phyloP scores from a whole-genome alignment of 1,284 basidiomycete species.

The Marasmius fiardii region DNA sequence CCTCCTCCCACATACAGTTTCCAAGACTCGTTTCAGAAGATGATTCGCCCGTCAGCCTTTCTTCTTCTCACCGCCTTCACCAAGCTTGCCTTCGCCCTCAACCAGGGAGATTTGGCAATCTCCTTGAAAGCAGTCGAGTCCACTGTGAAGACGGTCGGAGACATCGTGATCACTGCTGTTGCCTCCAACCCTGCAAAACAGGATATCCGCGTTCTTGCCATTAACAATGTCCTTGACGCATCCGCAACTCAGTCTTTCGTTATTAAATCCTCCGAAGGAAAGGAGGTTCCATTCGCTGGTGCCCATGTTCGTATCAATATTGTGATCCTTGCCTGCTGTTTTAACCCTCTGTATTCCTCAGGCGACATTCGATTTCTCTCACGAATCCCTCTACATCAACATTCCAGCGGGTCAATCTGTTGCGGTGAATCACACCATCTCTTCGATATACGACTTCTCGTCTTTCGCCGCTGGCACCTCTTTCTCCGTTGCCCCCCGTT shows the following conservation, averaged over 20 bases:
- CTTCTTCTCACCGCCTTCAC: slow-evolving; percentile 7
- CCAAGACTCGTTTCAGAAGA: not conserved
- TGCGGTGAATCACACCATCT: slow-evolving; percentile 17
- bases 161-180: slow-evolving; percentile 12
- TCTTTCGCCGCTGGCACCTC: slow-evolving; percentile 11
- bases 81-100: slow-evolving; percentile 9
- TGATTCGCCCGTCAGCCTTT: slow-evolving; percentile 9
- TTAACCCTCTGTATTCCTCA: not conserved
- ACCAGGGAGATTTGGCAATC: slow-evolving; percentile 8
- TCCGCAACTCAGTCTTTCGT: slow-evolving; percentile 15
- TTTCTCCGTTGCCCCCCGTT: slow-evolving; percentile 6
- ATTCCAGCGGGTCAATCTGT: slow-evolving; percentile 18
- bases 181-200: slow-evolving; percentile 15
- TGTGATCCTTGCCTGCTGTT: not conserved
- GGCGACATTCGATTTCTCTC: slow-evolving; percentile 11
- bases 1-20: too few relatives aligned
- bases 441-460: slow-evolving; percentile 17
- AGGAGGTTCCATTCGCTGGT: slow-evolving; percentile 15
- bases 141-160: slow-evolving; percentile 9
- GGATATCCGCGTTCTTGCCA: slow-evolving; percentile 15
- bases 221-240: slow-evolving; percentile 16
- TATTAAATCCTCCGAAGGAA: slow-evolving; percentile 13
- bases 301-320: slow-evolving; percentile 7
- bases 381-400: slow-evolving; percentile 14
- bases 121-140: slow-evolving; percentile 9